Conservation (phyloP, 495 filamentous ascomycete species). For the Umbilicaria muhlenbergii region DNA sequence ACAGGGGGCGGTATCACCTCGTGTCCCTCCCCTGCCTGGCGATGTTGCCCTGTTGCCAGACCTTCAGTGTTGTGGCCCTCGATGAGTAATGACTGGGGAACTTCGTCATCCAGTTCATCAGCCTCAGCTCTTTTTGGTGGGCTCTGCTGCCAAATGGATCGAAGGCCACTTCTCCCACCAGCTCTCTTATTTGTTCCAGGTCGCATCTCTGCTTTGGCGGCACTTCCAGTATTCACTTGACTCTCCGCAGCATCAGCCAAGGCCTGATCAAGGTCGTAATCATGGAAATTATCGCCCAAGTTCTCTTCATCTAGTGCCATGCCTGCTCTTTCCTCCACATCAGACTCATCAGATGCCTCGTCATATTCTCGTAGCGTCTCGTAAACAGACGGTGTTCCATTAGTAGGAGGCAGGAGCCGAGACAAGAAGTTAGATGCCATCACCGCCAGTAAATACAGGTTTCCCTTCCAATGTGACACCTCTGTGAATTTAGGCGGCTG, state of each 20-base stretch:
- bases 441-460: conserved; percentile 15
- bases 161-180: background rate
- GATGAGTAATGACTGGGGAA: conserved; percentile 75
- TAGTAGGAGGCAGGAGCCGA: conserved; percentile 46
- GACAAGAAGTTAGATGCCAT: conserved; percentile 73
- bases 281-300: conserved; percentile 46
- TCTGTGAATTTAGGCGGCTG: too few relatives aligned
- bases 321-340: conserved; percentile 53
- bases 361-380: conserved; percentile 50
- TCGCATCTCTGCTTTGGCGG: conserved; percentile 14
- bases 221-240: conserved; percentile 41
- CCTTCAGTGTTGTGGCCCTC: conserved; percentile 38
- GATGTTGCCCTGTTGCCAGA: conserved; percentile 15
- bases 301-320: conserved; percentile 56
- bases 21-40: conserved; percentile 12
- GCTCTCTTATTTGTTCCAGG: background rate
- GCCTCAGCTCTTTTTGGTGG: conserved; percentile 19
- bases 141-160: background rate
- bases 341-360: conserved; percentile 38
- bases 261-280: conserved; percentile 55
- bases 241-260: conserved; percentile 47
- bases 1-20: conserved; percentile 21
- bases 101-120: conserved; percentile 81
- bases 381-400: conserved; percentile 51
- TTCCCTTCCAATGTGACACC: too few relatives aligned